These are phyloP conservation scores for Hagleromyces aurorensis DNA, from an alignment of 805 yeast genomes.

Conservation along the genomic window DNA sequence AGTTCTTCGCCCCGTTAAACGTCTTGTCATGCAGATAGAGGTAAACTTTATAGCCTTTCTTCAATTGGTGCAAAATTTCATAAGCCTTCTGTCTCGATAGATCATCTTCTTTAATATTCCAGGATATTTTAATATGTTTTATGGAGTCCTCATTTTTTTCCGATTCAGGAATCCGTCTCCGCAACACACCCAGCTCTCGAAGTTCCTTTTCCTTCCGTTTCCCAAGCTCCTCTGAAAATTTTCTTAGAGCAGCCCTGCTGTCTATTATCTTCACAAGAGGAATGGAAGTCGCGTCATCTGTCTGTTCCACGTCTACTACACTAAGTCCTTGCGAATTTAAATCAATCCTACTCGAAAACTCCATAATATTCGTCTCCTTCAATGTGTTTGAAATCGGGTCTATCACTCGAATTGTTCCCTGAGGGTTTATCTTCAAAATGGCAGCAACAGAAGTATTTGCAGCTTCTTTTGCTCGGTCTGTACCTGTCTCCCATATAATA, in stretches of 20 bases:
- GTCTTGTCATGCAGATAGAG: conserved; percentile 36
- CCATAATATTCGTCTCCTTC: conserved; percentile 17
- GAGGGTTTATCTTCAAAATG: conserved; percentile 17
- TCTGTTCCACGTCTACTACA: conserved; percentile 19
- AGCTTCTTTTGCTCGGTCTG: conserved; percentile 26
- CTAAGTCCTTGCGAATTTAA: conserved; percentile 18
- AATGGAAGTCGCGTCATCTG: conserved; percentile 10
- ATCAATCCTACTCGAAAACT: conserved; percentile 22
- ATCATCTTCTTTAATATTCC: conserved; percentile 51
- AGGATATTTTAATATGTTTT: conserved; percentile 44
- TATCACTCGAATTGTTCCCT: conserved; percentile 21
- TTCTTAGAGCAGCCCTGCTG: conserved; percentile 20
- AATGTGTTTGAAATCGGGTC: conserved; percentile 16
- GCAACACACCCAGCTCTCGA: conserved; percentile 13
- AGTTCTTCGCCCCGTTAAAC: conserved; percentile 14
- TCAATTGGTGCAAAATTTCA: conserved; percentile 40
- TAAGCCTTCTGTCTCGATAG: conserved; percentile 43
- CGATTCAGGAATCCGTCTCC: conserved; percentile 10
- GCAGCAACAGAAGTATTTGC: conserved; percentile 17
- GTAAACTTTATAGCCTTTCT: conserved; percentile 37
- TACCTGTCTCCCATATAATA: conserved; percentile 26
- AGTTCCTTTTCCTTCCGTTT: conserved; percentile 22
- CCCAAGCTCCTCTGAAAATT: conserved; percentile 24
- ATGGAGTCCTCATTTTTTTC: conserved; percentile 26
- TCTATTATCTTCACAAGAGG: conserved; percentile 27